Conservation (phyloP, 768 basidiomycete genomes). For the Suillus occidentalis region DNA sequence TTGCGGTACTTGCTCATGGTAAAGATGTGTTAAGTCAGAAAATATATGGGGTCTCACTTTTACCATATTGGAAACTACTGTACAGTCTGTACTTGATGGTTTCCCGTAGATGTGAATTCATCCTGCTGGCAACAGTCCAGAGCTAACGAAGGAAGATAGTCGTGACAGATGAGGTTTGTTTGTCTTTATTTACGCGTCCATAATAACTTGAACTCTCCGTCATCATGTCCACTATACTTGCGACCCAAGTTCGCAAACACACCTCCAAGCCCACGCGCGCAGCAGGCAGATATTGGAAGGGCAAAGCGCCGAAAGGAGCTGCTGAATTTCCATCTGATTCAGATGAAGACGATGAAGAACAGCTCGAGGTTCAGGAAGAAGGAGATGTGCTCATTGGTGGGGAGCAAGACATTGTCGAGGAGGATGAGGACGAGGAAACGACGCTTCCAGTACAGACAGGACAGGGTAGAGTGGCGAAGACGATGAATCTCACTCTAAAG, state of each 20-base stretch:
- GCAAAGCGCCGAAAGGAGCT: constrained; percentile 81
- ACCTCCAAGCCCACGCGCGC: constrained; percentile 79
- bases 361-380: constrained; percentile 41
- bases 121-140: background rate
- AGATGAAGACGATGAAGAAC: constrained; percentile 52
- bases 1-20: constrained; percentile 60
- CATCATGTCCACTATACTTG: constrained; percentile 35
- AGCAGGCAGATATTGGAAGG: constrained; percentile 86
- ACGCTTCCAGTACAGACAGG: constrained; percentile 39
- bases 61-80: background rate
- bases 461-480: constrained; percentile 39
- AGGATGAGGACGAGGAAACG: constrained; percentile 47
- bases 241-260: constrained; percentile 53
- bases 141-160: too few relatives aligned
- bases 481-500: constrained; percentile 73
- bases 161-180: background rate
- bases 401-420: constrained; percentile 51
- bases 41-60: background rate
- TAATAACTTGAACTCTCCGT: constrained; percentile 1
- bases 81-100: background rate
- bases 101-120: background rate
- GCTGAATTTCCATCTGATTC: constrained; percentile 62
- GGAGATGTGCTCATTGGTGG: constrained; percentile 63
- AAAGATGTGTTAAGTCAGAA: constrained; percentile 34
- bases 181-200: constrained; percentile 5